Base-by-base conservation (phyloP, 768 basidiomycete species). In the Lenzites betulinus region DNA sequence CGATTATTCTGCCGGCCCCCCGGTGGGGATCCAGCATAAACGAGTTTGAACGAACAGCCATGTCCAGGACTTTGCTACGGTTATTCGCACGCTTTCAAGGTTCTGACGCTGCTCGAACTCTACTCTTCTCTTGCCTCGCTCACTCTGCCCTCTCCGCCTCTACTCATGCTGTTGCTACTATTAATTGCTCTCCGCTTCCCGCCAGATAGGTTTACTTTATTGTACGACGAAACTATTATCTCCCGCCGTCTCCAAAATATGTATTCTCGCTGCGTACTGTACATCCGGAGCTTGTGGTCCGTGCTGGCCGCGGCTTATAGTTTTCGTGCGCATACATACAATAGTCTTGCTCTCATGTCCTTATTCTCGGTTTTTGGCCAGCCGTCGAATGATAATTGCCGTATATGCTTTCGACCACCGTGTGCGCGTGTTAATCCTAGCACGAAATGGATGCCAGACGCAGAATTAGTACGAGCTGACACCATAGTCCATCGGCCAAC, bases 101-200 rank as follows among this genome's bases (percentile, higher is more conserved):
- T 54, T 28, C 35, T 26, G 15, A 39, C 36, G 44, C 23, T 52
- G 25, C 51, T 20, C 30, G 20, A 33, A 23, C 50, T 33, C 18
- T 20, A 26, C 25, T 47, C 25, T 25, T 35, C 7, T 36, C 18
- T 16, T n/a, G 33, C 33, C 23, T 36, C 33, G 30, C 18, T 13
- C 12, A 11, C 33, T 15, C 16, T 28, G 11, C 46, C 12, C n/a
- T 11, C 50, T 22, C 33, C 44, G 26, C 28, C 22, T 9, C 55
- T 38, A 46, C 44, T 33, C 25, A 26, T 57, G 39, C 48, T 58
- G 56, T 58, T 58, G 56, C 56, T 58, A 58, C 39, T 13, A 58
- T 33, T 50, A 50, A 58, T 50, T 26, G 48, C 35, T 50, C 22
- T 43, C 25, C 56, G 39, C 39, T 22, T 22, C 48, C 2, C 38